These are phyloP conservation scores for Emericellopsis cladophorae DNA, from an alignment of 2,329 filamentous ascomycete species.

Conservation along the genomic window DNA sequence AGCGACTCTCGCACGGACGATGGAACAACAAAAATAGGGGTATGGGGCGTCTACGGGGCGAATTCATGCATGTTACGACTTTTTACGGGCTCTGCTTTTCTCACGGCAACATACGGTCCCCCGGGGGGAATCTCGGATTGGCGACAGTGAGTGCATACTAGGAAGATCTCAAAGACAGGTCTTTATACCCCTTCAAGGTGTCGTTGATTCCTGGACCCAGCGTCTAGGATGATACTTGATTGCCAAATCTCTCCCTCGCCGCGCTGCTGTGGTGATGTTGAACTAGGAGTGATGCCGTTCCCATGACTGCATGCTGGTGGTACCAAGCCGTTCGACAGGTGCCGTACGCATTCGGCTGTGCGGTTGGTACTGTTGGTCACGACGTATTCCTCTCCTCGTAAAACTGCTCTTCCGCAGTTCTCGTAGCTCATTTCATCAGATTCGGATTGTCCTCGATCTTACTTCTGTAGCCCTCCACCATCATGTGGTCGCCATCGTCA, in stretches of 20 bases:
- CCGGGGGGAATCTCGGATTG: slow-evolving; percentile 6
- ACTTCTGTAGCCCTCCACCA: slow-evolving; percentile 38
- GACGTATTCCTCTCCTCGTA: background rate
- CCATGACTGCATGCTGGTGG: no score
- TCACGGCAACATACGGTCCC: no score
- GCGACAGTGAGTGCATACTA: slow-evolving; percentile 40
- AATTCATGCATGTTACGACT: slow-evolving; percentile 23
- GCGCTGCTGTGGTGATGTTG: background rate
- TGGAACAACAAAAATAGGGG: slow-evolving; percentile 8
- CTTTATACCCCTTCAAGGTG: slow-evolving; percentile 60
- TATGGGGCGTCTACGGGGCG: slow-evolving; percentile 12
- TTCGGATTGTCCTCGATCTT: slow-evolving; percentile 17
- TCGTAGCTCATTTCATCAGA: slow-evolving; percentile 2
- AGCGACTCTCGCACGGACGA: slow-evolving; percentile 7
- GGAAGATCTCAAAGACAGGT: slow-evolving; percentile 43
- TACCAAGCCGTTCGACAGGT: no score
- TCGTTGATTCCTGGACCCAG: slow-evolving; percentile 62
- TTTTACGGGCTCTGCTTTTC: no score
- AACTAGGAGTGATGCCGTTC: no score
- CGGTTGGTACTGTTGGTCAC: background rate
- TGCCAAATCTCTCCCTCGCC: slow-evolving; percentile 46
- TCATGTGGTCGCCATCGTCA: slow-evolving; percentile 24
- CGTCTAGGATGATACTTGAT: slow-evolving; percentile 75
- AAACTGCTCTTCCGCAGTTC: background rate
- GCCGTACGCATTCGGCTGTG: no score